Conservation (phyloP, 164 flowering plant genomes). For the Magnolia changhungtana region DNA sequence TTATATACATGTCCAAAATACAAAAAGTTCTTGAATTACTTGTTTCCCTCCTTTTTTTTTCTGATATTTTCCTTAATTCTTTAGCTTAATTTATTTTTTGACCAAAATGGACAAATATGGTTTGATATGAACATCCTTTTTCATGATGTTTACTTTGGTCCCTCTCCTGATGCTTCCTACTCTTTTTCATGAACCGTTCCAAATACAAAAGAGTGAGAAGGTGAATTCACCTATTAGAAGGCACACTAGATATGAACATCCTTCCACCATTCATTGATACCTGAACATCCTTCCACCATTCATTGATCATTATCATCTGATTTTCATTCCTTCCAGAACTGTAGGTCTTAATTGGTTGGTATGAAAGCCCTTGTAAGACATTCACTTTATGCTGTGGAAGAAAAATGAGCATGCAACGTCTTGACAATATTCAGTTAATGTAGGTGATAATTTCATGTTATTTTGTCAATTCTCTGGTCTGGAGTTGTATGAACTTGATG, state of each 20-base stretch:
- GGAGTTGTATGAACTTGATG: neutral
- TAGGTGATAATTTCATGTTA: neutral
- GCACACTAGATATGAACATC: neutral
- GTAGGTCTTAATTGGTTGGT: neutral
- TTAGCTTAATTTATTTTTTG: too few relatives aligned
- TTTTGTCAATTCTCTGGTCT: neutral
- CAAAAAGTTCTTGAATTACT: too few relatives aligned
- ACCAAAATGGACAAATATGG: too few relatives aligned
- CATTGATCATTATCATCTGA: neutral
- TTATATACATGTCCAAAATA: too few relatives aligned
- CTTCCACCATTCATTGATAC: neutral
- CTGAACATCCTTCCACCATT: neutral
- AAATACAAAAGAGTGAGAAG: too few relatives aligned
- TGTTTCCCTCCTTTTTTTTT: too few relatives aligned
- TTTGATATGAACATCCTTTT: too few relatives aligned
- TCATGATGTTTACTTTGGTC: too few relatives aligned
- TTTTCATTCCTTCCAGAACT: neutral
- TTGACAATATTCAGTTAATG: neutral
- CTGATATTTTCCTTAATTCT: too few relatives aligned
- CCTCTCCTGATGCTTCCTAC: too few relatives aligned
- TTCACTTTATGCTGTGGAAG: neutral
- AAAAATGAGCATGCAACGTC: neutral
- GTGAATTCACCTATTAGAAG: too few relatives aligned
- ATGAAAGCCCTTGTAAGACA: neutral
- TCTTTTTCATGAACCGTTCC: too few relatives aligned